Evolutionary conservation across 1,284 basidiomycete species (phyloP), one percentile per base, ranked within the genome.

Genomic region (Wallemia hederae): DNA sequence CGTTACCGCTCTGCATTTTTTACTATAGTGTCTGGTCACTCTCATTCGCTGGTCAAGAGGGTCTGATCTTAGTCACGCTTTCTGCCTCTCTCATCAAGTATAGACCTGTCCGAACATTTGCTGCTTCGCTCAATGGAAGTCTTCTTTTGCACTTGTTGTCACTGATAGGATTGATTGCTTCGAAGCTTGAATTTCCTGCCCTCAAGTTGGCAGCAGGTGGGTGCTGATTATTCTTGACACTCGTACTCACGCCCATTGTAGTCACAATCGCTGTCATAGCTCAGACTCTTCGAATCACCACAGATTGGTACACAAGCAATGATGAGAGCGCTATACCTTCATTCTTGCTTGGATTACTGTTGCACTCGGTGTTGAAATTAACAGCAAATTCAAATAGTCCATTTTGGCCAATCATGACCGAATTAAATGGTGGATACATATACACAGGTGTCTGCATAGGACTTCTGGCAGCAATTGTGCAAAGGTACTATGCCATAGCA

Each of bases 1-100:
- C 80, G 1, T 77, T 94, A 24, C 79, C 83, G 9, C 81, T 85
- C 0, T 82, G 83, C 34, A 76, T 94, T 3, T 94, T 92, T 73
- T 94, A 90, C 71, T 90, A 86, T 73, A 87, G 84, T 25, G 81
- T 91, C 24, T 11, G 58, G 29, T 60, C 7, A 15, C 11, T 28
- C 17, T 34, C 58, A 61, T 60, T 67, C 14, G 60, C 59, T 2
- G 66, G 66, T 9, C 55, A 62, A 33, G 66, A 67, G 31, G 62
- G 64, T 15, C 62, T 66, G 28, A 62, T 67, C 17, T 65, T 68
- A 59, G 60, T 59, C 27, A 62, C 62, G 17, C 60, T 63, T 3
- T 62, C 61, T 9, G 58, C 61, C 25, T 56, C 61, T 28, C 33
- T 63, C 27, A 56, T 63, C 14, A 58, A 34, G 25, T 56, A 58